These are phyloP conservation scores for Colletotrichum somersetense DNA, from an alignment of 2,329 filamentous ascomycete species.

Conservation along the genomic window DNA sequence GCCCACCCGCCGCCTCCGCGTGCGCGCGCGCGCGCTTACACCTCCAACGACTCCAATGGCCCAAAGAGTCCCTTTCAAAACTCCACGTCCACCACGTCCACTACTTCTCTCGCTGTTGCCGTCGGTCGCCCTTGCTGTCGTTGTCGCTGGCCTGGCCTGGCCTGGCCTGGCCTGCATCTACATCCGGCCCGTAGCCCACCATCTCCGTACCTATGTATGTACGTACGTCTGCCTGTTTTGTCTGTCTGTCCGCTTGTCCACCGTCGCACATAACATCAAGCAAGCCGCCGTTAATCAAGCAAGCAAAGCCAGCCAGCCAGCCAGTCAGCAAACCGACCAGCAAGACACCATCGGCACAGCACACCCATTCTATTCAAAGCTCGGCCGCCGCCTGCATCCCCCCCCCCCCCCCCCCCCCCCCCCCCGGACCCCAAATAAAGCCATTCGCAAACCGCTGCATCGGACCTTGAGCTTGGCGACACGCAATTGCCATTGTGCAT, in stretches of 20 bases:
- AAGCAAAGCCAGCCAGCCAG: neutral
- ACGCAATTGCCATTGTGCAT: neutral
- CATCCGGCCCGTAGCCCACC: slow-evolving; percentile 4
- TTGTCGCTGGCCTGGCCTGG: neutral
- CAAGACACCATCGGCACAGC: neutral
- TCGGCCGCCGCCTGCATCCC: too few species aligned
- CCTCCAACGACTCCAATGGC: neutral
- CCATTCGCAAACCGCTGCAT: slow-evolving; percentile 23
- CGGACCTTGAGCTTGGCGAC: slow-evolving; percentile 24
- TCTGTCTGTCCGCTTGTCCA: neutral
- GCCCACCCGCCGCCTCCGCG: neutral
- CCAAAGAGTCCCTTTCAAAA: neutral
- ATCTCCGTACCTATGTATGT: neutral
- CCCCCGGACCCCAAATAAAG: slow-evolving; percentile 9
- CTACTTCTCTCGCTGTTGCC: slow-evolving; percentile 12
- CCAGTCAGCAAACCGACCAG: neutral
- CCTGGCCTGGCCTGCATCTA: too few species aligned
- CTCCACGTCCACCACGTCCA: neutral
- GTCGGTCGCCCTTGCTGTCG: slow-evolving; percentile 4
- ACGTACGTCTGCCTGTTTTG: neutral
- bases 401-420: too few species aligned
- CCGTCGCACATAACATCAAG: neutral
- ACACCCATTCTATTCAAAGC: too few species aligned
- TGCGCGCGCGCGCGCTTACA: neutral
- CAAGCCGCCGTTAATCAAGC: neutral